A percentile compares a stretch with the other conserved stretches of the same genome.
These are phyloP conservation scores for Pestalotiopsis sp. DNA, from an alignment of 2,329 filamentous ascomycete genomes.

Conservation along the genomic window DNA sequence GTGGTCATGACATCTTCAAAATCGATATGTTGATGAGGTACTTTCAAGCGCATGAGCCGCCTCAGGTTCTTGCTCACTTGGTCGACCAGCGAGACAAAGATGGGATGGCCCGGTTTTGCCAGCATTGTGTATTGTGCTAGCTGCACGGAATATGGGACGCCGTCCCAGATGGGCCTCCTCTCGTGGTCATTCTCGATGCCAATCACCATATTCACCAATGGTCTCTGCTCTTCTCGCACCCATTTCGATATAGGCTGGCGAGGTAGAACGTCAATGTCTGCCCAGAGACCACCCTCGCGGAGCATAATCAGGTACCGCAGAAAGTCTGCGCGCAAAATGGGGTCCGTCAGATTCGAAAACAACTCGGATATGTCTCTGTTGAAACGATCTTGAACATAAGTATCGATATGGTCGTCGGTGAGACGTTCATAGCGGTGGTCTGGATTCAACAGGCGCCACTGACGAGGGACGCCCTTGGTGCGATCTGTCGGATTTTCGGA, in stretches of 20 bases:
- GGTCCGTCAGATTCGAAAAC: not conserved
- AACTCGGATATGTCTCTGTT: not conserved
- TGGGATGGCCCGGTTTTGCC: slow-evolving; percentile 71
- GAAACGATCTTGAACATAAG: not conserved
- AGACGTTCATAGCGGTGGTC: not conserved
- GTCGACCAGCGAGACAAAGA: slow-evolving; percentile 63
- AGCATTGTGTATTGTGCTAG: slow-evolving; percentile 79
- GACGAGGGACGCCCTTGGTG: slow-evolving; percentile 29
- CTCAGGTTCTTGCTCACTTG: not conserved
- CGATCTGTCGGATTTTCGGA: slow-evolving; percentile 28
- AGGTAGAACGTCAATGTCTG: slow-evolving; percentile 68
- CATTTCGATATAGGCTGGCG: slow-evolving; percentile 68
- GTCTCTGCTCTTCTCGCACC: slow-evolving; percentile 50
- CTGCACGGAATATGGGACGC: slow-evolving; percentile 70
- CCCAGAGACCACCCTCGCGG: slow-evolving; percentile 72
- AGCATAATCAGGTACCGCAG: slow-evolving; percentile 65
- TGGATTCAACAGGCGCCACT: slow-evolving; percentile 18
- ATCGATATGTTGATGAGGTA: not conserved
- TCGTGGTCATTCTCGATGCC: slow-evolving; percentile 69
- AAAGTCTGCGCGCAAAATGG: slow-evolving; percentile 59
- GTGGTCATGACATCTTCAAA: slow-evolving; percentile 7
- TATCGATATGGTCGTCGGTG: not conserved
- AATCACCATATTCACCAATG: slow-evolving; percentile 44
- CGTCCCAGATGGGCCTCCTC: slow-evolving; percentile 44
- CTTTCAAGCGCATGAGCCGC: not conserved